Percentiles rank a stretch among this genome's conserved stretches.
These are phyloP conservation scores for Mycena amicta DNA, from an alignment of 768 basidiomycete genomes.

Conservation along the genomic window DNA sequence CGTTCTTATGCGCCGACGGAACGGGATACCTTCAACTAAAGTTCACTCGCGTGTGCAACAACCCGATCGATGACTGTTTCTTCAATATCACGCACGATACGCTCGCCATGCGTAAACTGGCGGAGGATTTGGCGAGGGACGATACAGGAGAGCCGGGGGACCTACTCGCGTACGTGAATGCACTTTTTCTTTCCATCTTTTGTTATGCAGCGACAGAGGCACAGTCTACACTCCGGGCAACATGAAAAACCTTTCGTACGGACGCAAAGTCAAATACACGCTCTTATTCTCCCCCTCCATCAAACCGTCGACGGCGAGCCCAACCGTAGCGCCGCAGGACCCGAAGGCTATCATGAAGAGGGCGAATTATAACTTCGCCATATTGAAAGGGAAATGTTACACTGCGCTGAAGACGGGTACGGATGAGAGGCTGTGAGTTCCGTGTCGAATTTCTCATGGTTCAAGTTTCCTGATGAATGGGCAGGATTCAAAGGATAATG, in stretches of 20 bases:
- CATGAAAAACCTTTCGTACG: slow-evolving; percentile 1
- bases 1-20: slow-evolving; percentile 39
- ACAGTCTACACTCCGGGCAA: slow-evolving; percentile 34
- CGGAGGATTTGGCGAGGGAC: slow-evolving; percentile 36
- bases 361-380: too few relatives aligned
- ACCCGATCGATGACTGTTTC: slow-evolving; percentile 30
- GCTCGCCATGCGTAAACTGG: slow-evolving; percentile 46
- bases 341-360: slow-evolving; percentile 10
- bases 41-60: slow-evolving; percentile 39
- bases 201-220: slow-evolving; percentile 28
- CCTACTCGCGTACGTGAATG: slow-evolving; percentile 32
- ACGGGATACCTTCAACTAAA: slow-evolving; percentile 51
- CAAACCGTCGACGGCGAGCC: not conserved
- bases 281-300: not conserved
- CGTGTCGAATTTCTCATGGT: slow-evolving; percentile 18
- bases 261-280: not conserved
- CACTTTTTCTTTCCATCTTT: not conserved
- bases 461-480: slow-evolving; percentile 13
- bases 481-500: slow-evolving; percentile 44
- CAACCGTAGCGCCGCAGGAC: slow-evolving; percentile 32
- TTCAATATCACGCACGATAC: slow-evolving; percentile 44
- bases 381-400: too few relatives aligned
- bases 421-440: slow-evolving; percentile 24
- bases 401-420: too few relatives aligned
- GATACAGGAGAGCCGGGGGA: slow-evolving; percentile 21